Base-by-base conservation (phyloP, 768 basidiomycete genomes). In the Phylloporus arenicola region DNA sequence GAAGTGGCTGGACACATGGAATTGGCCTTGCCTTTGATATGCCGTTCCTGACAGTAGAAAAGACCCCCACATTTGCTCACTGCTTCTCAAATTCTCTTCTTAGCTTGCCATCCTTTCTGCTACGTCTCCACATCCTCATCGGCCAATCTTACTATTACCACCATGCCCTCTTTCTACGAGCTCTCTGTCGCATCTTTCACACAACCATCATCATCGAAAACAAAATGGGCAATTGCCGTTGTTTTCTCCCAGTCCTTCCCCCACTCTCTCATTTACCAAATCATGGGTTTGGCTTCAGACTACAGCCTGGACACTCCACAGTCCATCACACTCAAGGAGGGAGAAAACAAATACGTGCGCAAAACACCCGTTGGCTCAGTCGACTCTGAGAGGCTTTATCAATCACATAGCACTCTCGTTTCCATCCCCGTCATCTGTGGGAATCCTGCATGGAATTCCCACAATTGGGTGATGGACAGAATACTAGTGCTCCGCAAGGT, bases 101-200 rank as follows among this genome's bases (percentile, higher is more conserved):
- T 9, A n/a, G n/a, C n/a, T n/a, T n/a, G 24, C 24, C 24, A 20
- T 27, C 42, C 34, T 48, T n/a, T n/a, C 38, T 19, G n/a, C 10
- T 3, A 6, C 38, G n/a, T n/a, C n/a, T n/a, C n/a, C n/a, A n/a
- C n/a, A 12, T 27, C 14, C 19, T 19, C n/a, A 14, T 8, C 12
- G 34, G 22, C 19, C 41, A 14, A 22, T 24, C 39, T 13, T 14
- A 24, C 34, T 13, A 24, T 25, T 16, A 40, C 34, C 46, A 47
- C 44, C 11, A 68, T 68, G 66, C 68, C 66, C 35, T 68, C 66
- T 16, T 68, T 66, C 50, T 68, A 69, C 50, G 66, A 68, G 39
- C 56, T 68, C 45, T 43, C 68, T 5, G 58, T 68, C 39, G 68
- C 57, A 44, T 61, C 59, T 37, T 68, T 68, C 46, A 42, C 40